phyloP scores from a whole-genome alignment of 139 green algal species.

The Chlamydomonas incerta region DNA sequence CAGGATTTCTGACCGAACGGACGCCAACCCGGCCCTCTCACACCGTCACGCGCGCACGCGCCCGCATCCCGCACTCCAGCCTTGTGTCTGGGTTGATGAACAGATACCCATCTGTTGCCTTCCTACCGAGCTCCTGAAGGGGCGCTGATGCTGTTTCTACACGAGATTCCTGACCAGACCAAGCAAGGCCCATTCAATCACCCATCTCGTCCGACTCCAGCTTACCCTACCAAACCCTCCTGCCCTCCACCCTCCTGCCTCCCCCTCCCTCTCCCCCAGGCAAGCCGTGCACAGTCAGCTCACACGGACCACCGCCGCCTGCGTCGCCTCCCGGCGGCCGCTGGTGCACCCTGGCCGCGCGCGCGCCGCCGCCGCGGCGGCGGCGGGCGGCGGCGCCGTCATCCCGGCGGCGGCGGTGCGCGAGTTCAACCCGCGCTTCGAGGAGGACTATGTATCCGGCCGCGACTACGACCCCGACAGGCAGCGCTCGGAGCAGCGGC shows the following conservation, averaged over 20 bases:
- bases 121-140: not conserved
- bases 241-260: not conserved
- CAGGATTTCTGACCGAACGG: slow-evolving; percentile 25
- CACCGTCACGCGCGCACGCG: not conserved
- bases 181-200: not conserved
- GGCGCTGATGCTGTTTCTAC: slow-evolving; percentile 22
- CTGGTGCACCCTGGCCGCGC: slow-evolving; percentile 50
- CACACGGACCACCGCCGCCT: not conserved
- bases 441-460: slow-evolving; percentile 81
- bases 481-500: slow-evolving; percentile 67
- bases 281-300: slow-evolving; percentile 26
- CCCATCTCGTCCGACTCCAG: too few species aligned
- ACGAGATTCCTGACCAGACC: slow-evolving; percentile 31
- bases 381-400: not conserved
- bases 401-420: slow-evolving; percentile 17
- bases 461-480: slow-evolving; percentile 90
- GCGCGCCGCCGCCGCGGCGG: slow-evolving; percentile 20
- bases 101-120: slow-evolving; percentile 19
- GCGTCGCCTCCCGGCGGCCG: slow-evolving; percentile 43
- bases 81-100: not conserved
- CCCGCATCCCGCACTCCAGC: too few species aligned
- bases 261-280: not conserved
- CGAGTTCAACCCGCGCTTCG: slow-evolving; percentile 92
- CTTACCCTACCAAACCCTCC: not conserved
- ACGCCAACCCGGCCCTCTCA: not conserved